phyloP scores from a whole-genome alignment of 208 protist species.

The Jaenimonas drosophilae region DNA sequence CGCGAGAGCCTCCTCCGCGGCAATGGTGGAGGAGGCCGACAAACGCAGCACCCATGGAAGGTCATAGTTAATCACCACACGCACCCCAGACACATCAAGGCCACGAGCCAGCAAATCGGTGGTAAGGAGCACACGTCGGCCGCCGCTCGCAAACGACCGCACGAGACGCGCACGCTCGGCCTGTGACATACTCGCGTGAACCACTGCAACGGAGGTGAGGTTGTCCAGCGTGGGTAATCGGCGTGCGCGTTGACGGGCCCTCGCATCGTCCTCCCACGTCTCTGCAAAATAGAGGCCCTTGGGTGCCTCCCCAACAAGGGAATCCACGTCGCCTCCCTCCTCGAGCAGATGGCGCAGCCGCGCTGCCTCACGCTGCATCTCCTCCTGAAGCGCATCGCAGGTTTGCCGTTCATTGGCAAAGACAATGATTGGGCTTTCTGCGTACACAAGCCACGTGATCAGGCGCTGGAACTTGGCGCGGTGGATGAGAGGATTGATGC shows the following conservation, averaged over 20 bases:
- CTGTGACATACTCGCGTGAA: constrained; percentile 76
- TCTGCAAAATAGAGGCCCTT: constrained; percentile 1
- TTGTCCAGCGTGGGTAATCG: constrained; percentile 15
- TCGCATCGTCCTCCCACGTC: too few relatives aligned
- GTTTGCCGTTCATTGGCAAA: constrained; percentile 69
- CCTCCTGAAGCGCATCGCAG: constrained; percentile 62
- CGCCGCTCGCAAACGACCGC: constrained; percentile 87
- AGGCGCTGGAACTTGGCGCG: constrained; percentile 65
- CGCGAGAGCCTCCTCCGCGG: constrained; percentile 34
- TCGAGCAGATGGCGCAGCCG: constrained; percentile 21
- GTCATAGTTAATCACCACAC: constrained; percentile 98
- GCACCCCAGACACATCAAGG: constrained; percentile 94
- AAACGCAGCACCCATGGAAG: constrained; percentile 42
- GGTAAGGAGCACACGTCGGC: constrained; percentile 95
- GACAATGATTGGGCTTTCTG: constrained; percentile 40
- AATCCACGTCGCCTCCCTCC: constrained; percentile 24
- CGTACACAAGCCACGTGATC: constrained; percentile 58
- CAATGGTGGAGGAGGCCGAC: constrained; percentile 3
- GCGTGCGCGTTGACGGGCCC: neutral
- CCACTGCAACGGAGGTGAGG: constrained; percentile 48
- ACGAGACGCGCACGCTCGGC: constrained; percentile 93
- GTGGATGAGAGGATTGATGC: constrained; percentile 29
- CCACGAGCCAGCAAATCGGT: constrained; percentile 95
- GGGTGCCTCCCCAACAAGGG: constrained; percentile 36
- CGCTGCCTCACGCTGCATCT: constrained; percentile 41